Conservation (phyloP, 1,139 yeast genomes). For the Scheffersomyces titani region DNA sequence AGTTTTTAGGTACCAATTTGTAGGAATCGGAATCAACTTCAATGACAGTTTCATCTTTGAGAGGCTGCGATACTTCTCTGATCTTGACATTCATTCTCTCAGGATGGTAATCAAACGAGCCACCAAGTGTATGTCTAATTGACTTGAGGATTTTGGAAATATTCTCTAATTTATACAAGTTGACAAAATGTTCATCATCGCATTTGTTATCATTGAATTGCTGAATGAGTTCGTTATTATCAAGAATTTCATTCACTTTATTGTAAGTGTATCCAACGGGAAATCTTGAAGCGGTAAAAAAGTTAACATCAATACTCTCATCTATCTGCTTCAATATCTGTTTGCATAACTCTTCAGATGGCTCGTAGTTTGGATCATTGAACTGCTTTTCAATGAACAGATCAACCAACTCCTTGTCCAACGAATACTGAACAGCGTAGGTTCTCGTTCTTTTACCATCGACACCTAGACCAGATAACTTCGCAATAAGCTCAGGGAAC, state of each 20-base stretch:
- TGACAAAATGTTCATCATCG: conserved; percentile 20
- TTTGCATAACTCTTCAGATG: conserved; percentile 17
- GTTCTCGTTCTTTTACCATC: conserved; percentile 44
- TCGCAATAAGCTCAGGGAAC: conserved; percentile 65
- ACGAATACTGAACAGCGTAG: conserved; percentile 43
- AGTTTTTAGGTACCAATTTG: conserved; percentile 9
- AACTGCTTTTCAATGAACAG: conserved; percentile 19
- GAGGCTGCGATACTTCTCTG: background rate
- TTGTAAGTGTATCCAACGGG: conserved; percentile 42
- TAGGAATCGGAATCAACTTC: conserved; percentile 15
- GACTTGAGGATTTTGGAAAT: conserved; percentile 29
- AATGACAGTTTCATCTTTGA: conserved; percentile 1
- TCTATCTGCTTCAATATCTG: conserved; percentile 14
- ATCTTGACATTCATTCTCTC: background rate
- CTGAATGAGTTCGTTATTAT: conserved; percentile 12
- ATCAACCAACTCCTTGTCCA: conserved; percentile 27
- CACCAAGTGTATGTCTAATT: conserved; percentile 13
- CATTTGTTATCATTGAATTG: conserved; percentile 7
- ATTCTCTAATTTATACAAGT: conserved; percentile 30
- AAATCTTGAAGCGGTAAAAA: conserved; percentile 26
- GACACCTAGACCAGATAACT: conserved; percentile 59
- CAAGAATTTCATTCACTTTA: conserved; percentile 33
- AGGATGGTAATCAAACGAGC: background rate
- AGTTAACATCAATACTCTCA: conserved; percentile 18
- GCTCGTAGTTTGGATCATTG: conserved; percentile 13